These are phyloP conservation scores for Jimgerdemannia lactiflua DNA, from an alignment of 192 early-diverging fungal species.

Conservation along the genomic window DNA sequence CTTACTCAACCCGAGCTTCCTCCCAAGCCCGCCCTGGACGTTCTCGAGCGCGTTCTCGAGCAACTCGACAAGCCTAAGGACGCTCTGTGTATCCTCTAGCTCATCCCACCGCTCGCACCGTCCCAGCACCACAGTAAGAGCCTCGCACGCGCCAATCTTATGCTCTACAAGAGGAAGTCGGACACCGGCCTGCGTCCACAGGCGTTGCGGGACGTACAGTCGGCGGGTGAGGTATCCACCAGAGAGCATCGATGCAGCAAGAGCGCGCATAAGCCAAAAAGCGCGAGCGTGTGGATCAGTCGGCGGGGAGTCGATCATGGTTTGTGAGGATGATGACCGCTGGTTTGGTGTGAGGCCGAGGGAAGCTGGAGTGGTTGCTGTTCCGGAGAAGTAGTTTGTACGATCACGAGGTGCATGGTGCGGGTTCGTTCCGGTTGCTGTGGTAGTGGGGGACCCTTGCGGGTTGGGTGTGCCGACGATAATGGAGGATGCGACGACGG, in stretches of 20 bases:
- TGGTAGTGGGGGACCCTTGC: not conserved
- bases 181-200: conserved; percentile 4
- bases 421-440: not conserved
- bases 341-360: too few species aligned
- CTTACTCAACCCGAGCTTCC: not conserved
- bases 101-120: not conserved
- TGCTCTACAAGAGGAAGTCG: not conserved
- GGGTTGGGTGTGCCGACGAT: not conserved
- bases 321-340: not conserved
- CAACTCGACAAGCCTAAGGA: not conserved
- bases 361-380: too few species aligned
- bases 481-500: not conserved
- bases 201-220: conserved; percentile 7
- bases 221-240: conserved; percentile 1
- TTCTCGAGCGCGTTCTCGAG: not conserved
- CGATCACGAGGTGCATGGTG: not conserved
- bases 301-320: not conserved
- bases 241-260: conserved; percentile 1
- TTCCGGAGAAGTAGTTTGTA: not conserved
- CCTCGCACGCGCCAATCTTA: not conserved
- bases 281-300: not conserved
- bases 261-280: not conserved
- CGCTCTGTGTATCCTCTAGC: not conserved
- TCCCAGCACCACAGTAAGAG: not conserved
- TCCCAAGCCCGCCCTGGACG: not conserved